Percentiles rank a stretch among this genome's conserved stretches.
Evolutionary conservation across 139 green algal genomes (phyloP).

Genomic region (Chlorella sp.): DNA sequence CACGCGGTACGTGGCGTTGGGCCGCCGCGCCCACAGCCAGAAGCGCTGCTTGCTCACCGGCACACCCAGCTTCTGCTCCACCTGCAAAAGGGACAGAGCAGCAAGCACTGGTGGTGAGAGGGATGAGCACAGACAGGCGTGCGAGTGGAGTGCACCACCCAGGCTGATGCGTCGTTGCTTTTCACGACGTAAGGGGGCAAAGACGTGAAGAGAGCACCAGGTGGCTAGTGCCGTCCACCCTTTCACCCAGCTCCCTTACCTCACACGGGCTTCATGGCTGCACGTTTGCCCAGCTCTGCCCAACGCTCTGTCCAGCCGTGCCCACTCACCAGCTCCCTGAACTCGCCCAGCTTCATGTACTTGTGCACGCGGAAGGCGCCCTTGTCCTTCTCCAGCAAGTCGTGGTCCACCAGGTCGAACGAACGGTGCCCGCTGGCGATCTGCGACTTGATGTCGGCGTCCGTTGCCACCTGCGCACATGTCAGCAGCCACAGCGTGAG

Average conservation of each 20-base stretch:
- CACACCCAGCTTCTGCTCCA: conserved; percentile 64
- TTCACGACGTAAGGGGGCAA: no score
- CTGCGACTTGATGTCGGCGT: conserved; percentile 55
- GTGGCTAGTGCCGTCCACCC: no score
- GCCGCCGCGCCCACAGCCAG: conserved; percentile 78
- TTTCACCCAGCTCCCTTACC: no score
- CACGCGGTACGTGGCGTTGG: conserved; percentile 78
- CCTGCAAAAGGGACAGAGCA: conserved; percentile 17
- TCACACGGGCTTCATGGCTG: no score
- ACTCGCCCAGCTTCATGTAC: conserved; percentile 66
- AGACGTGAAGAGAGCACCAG: no score
- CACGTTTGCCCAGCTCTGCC: no score
- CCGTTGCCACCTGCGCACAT: conserved; percentile 40
- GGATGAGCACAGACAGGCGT: no score
- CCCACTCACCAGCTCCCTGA: conserved; percentile 51
- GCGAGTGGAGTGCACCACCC: no score
- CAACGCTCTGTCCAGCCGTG: no score
- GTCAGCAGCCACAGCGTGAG: neutral
- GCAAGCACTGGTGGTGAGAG: no score
- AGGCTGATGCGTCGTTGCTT: no score
- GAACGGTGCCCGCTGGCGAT: neutral
- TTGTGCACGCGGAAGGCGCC: conserved; percentile 71
- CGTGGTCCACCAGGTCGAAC: conserved; percentile 93
- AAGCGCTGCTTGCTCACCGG: conserved; percentile 73
- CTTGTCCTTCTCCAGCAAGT: conserved; percentile 50